Base-by-base conservation (phyloP, 495 filamentous ascomycete genomes). In the Trichoderma erinaceum region DNA sequence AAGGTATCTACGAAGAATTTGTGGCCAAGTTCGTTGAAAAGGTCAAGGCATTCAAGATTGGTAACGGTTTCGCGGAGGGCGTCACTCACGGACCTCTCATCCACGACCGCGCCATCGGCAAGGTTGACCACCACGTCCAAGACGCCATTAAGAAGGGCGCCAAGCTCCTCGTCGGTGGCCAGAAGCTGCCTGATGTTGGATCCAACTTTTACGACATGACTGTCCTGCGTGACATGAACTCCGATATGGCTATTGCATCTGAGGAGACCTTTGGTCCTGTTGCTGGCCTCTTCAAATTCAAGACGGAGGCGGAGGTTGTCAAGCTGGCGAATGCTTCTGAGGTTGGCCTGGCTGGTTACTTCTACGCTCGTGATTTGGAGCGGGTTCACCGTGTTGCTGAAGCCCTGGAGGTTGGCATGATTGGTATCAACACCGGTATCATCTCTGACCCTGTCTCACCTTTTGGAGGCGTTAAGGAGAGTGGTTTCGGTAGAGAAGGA, bases 391-490 rank as follows among this genome's bases (percentile, higher is more conserved):
- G 92, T 64, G 88, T 96, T 18, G 89, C 92, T 2, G 92, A 96
- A 76, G 86, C 88, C n/a, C 73, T 96, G 50, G 91, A 96, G 79
- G 88, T 93, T 11, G 92, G 92, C 18, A 96, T 96, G 92, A 89
- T 95, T 23, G 92, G 91, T 68, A 88, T 93, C 41, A 94, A 95
- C 73, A 94, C 90, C 7, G 91, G 90, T 2, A 68, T 95, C 67
- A 90, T 96, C 56, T 92, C 90, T 71, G 92, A 96, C 75, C 86
- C 87, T 75, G 90, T 90, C 1, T 80, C 89, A 69, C 92, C 92
- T 67, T 99, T 97, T 75, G 95, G 94, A 23, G 95, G 94, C 68
- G 91, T 99, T 21, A 99, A 99, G 78, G 83, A 91, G 78, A 92
- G 89, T 74, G 94, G 94, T 4, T 97, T 97, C 71, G 94, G 95